Conservation (phyloP, 148 eudicot species). For the Fagopyrum tataricum region DNA sequence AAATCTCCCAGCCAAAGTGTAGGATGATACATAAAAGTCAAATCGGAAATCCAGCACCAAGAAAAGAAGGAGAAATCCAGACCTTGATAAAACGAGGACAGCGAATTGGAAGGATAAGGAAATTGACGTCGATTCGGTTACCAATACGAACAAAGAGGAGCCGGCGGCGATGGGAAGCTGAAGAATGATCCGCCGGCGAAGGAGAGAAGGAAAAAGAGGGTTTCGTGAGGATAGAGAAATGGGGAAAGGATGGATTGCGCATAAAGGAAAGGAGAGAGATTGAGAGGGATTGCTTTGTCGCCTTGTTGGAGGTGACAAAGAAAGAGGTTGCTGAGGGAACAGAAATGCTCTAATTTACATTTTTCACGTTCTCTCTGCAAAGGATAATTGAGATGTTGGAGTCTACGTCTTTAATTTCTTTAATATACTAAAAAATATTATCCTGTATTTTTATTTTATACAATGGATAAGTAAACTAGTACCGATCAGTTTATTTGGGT, state of each 20-base stretch:
- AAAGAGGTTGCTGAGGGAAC: neutral
- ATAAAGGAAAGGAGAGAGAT: conserved; percentile 6
- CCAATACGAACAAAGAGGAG: neutral
- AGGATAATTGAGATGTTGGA: neutral
- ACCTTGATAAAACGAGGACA: neutral
- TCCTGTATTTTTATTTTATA: too few relatives aligned
- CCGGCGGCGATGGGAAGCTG: neutral
- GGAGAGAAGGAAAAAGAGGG: neutral
- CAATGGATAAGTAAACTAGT: too few relatives aligned
- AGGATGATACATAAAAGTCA: neutral
- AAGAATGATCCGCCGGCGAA: neutral
- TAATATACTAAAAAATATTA: too few relatives aligned
- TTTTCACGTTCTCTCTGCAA: neutral
- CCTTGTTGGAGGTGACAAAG: conserved; percentile 8
- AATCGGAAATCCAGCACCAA: neutral
- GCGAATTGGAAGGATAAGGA: neutral
- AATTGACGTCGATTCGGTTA: neutral
- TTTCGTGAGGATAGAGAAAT: conserved; percentile 12
- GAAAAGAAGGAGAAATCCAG: neutral
- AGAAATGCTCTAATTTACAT: neutral
- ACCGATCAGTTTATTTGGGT: too few relatives aligned
- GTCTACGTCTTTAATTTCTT: neutral
- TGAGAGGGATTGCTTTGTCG: neutral
- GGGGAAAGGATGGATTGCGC: conserved; percentile 6
- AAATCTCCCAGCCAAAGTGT: neutral